Evolutionary conservation across 768 basidiomycete genomes (phyloP), one percentile per base, ranked within the genome.

Genomic region (Leucocoprinus birnbaumii): DNA sequence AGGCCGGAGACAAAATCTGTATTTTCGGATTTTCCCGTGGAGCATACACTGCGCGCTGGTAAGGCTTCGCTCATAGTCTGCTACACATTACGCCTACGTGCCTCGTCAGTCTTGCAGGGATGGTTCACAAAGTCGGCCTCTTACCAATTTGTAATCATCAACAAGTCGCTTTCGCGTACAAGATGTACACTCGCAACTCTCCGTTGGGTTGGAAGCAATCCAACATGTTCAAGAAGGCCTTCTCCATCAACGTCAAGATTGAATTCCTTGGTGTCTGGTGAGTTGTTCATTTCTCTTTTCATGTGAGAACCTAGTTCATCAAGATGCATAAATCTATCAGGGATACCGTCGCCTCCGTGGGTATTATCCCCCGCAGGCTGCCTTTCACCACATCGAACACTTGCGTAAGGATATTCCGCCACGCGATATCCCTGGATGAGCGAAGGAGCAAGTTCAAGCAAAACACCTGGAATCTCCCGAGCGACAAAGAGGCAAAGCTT

Each of bases 11-110:
- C 66, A 74, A 73, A 48, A 81, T 86, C 48, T 85, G 75, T 63
- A 77, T 86, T 50, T 84, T 85, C 59, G 84, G 85, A 1, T 87
- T 87, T 65, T 83, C 82, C n/a, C 70, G 85, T 27, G 83, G 84
- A 11, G 78, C 81, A 14, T 83, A 81, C 63, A 80, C 80, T 1
- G 80, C 82, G 2, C 69, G 74, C 38, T 69, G 74, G 67, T 73
- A 9, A 11, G 38, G 38, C n/a, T 16, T 14, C 3, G 16, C 38
- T 14, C 16, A 38, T 16, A 38, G 4, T 16, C 16, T 38, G 16
- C n/a, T 14, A n/a, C n/a, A 38, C 16, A 3, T 38, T 14, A 10
- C 38, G 16, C 38, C n/a, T 3, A 38, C 4, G 16, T 38, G 8
- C 16, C 4, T 10, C 16, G 16, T 38, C 16, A 73, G 73, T 53